A percentile compares a stretch with the other conserved stretches of the same genome.
Evolutionary conservation across 2,329 filamentous ascomycete genomes (phyloP).

Genomic region (Onygenales sp.): DNA sequence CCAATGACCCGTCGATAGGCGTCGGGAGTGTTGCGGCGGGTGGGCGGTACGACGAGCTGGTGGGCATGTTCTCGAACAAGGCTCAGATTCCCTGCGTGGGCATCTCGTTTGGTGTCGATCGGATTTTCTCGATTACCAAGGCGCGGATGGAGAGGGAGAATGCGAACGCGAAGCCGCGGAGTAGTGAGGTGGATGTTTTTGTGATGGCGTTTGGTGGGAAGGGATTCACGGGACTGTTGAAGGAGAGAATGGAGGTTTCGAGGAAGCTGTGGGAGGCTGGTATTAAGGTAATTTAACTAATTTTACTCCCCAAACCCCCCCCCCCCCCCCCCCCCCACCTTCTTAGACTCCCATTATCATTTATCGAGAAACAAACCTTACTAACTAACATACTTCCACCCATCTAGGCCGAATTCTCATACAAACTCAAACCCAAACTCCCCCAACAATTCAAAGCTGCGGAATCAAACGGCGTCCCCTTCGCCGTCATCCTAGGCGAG

Average conservation of each 20-base stretch:
- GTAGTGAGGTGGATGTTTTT: conserved; percentile 77
- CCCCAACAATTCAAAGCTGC: conserved; percentile 86
- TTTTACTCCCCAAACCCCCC: no score
- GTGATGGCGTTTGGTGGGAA: conserved; percentile 93
- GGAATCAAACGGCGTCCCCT: conserved; percentile 67
- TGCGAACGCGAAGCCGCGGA: conserved; percentile 45
- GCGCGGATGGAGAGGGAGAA: conserved; percentile 56
- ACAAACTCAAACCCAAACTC: conserved; percentile 85
- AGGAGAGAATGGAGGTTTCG: conserved; percentile 74
- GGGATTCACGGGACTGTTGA: conserved; percentile 68
- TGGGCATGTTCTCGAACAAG: conserved; percentile 87
- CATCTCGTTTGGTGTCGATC: conserved; percentile 89
- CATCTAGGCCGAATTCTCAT: conserved; percentile 65
- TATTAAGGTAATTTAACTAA: conserved; percentile 54
- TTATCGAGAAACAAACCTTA: neutral
- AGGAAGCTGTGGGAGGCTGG: conserved; percentile 74
- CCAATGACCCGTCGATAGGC: conserved; percentile 68
- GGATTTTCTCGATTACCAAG: conserved; percentile 89
- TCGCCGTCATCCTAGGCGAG: conserved; percentile 82
- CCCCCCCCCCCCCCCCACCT: neutral
- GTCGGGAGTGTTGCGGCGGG: conserved; percentile 85
- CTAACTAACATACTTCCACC: conserved; percentile 14
- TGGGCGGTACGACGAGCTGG: conserved; percentile 84
- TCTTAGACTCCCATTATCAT: neutral
- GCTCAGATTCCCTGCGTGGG: conserved; percentile 80